Percentiles rank a stretch among this genome's conserved stretches.
phyloP scores from a whole-genome alignment of 2,329 filamentous ascomycete species.

The Lasiodiplodia theobromae region DNA sequence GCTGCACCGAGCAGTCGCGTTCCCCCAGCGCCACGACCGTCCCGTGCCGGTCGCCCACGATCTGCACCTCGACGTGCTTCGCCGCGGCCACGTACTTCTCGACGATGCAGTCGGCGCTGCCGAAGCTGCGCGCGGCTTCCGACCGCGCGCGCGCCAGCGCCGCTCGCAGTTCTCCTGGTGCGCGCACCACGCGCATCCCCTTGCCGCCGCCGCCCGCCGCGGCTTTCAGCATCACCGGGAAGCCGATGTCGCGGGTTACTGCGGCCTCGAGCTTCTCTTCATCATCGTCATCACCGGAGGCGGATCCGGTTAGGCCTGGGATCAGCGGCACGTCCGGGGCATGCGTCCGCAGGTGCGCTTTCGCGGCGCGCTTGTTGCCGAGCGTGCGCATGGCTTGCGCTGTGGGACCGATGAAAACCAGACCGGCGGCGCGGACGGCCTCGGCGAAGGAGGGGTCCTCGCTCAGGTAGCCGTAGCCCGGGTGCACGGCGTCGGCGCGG shows the following conservation, averaged over 20 bases:
- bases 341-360: conserved; percentile 56
- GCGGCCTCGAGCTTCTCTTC: conserved; percentile 54
- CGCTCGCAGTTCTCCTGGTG: too few relatives aligned
- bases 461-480: conserved; percentile 72
- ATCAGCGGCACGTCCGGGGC: conserved; percentile 62
- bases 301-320: conserved; percentile 57
- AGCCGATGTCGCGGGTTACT: conserved; percentile 54
- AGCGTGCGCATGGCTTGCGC: conserved; percentile 62
- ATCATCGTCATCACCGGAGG: conserved; percentile 32
- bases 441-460: conserved; percentile 69
- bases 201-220: conserved; percentile 72
- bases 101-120: conserved; percentile 83
- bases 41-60: conserved; percentile 83
- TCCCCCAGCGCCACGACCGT: conserved; percentile 83
- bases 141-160: conserved; percentile 75
- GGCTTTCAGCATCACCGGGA: conserved; percentile 70
- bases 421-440: conserved; percentile 59
- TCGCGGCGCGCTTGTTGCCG: conserved; percentile 65
- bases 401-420: conserved; percentile 67
- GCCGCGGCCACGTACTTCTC: conserved; percentile 82
- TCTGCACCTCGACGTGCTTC: conserved; percentile 87
- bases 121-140: conserved; percentile 81
- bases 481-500: conserved; percentile 65
- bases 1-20: conserved; percentile 85
- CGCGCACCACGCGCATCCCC: conserved; percentile 80